Evolutionary conservation across 129 eudicot genomes (phyloP), one percentile per base, ranked within the genome.

Genomic region (Oenanthe sinensis): DNA sequence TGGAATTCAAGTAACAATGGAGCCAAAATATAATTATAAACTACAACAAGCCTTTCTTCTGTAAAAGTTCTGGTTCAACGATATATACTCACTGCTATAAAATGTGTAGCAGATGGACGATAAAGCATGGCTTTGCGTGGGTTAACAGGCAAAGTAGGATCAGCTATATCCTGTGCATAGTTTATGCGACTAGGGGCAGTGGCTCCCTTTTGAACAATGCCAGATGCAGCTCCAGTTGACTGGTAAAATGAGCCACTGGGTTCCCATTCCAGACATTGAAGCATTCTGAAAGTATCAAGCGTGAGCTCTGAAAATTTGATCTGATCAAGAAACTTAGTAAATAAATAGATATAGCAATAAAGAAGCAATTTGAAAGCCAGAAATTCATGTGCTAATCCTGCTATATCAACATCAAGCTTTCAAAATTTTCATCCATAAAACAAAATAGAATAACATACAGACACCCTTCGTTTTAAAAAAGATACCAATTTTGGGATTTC

Each of bases 241-340:
- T 88, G 88, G 84, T 94, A 91, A 73, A 94, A 91, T 42, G 92
- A 88, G 50, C 98, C 98, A 85, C 96, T 86, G 12, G 98, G 96
- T 88, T 94, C 97, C 98, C 98, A 94, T 78, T 94, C 98, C 84
- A 94, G 89, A 83, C 88, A 82, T 55, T 94, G 98, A 87, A 94
- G 93, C 96, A 94, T 94, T 83, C 97, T 82, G 80, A 89, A 94
- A 82, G 84, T 90, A 81, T 94, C 97, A 78, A 94, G 85, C 50
- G 98, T 91, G 78, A 94, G 85, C 87, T 94, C 98, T 5, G 98
- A 91, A 83, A 88, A 91, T 79, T 94, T 94, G 67, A 91, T 89
- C 98, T 93, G 90, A 79, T 70, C 73, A 76, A 58, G 2, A 77
- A 68, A 78, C 62, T 26, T 13, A 13, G 42, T 67, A 14, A 30